Conservation (phyloP, 2,329 filamentous ascomycete genomes). For the Penicillium olsonii region DNA sequence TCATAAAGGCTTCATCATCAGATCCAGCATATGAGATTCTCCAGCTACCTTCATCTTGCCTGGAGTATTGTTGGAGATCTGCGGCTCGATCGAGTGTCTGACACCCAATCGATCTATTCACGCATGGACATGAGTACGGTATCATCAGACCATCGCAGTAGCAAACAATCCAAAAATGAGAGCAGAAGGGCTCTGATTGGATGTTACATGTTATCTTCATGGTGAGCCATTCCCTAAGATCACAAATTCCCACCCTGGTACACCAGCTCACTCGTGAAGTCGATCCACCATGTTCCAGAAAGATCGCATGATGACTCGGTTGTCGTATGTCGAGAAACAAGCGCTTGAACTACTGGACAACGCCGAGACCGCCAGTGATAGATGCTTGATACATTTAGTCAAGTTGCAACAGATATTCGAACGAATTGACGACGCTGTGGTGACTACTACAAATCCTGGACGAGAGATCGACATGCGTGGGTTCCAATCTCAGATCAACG, state of each 20-base stretch:
- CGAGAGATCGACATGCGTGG: constrained; percentile 1
- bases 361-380: constrained; percentile 1
- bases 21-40: neutral
- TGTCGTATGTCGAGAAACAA: neutral
- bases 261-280: neutral
- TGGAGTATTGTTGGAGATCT: constrained; percentile 1
- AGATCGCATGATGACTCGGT: constrained; percentile 5
- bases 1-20: neutral
- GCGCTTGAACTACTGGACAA: constrained; percentile 1
- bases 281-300: constrained; percentile 3
- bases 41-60: constrained; percentile 2
- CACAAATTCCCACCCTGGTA: neutral
- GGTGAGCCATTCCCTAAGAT: neutral
- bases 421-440: constrained; percentile 5
- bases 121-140: constrained; percentile 2
- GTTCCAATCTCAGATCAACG: constrained; percentile 1
- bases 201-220: constrained; percentile 3
- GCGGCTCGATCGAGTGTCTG: neutral
- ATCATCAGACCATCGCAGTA: neutral
- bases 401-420: constrained; percentile 4
- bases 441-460: neutral
- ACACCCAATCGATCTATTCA: neutral
- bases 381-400: constrained; percentile 2
- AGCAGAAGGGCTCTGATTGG: constrained; percentile 4
- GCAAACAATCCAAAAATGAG: neutral